A percentile compares a stretch with the other conserved stretches of the same genome.
phyloP scores from a whole-genome alignment of 805 yeast genomes.

The Yarrowia sp. region DNA sequence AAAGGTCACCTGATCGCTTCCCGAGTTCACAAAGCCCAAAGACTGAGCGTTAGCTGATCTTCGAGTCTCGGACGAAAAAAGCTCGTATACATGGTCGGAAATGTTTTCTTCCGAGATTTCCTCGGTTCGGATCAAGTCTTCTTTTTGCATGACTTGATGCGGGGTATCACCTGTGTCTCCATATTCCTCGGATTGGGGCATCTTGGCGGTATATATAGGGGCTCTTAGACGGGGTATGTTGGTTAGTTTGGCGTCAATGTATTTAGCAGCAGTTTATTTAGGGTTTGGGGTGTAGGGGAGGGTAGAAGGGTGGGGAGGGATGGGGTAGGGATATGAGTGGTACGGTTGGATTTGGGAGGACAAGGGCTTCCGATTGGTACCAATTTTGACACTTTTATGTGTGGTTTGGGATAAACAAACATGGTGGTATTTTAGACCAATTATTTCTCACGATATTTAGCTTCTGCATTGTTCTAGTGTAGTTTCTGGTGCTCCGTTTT shows the following conservation, averaged over 20 bases:
- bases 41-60: background rate
- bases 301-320: background rate
- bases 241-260: slow-evolving; percentile 1
- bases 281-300: too few relatives aligned
- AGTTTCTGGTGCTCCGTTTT: background rate
- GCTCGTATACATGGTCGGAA: slow-evolving; percentile 14
- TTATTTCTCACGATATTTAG: background rate
- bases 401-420: background rate
- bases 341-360: background rate
- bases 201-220: background rate
- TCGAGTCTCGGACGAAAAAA: background rate
- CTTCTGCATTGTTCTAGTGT: background rate
- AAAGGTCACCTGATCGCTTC: background rate
- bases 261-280: background rate
- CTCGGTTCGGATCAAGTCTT: slow-evolving; percentile 7
- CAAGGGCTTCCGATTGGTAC: background rate
- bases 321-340: background rate
- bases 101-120: background rate
- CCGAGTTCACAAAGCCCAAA: slow-evolving; percentile 1
- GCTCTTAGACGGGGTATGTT: background rate
- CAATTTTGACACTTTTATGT: background rate
- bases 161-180: background rate
- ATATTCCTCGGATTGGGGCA: slow-evolving; percentile 24
- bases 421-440: background rate
- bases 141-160: background rate